A percentile compares a stretch with the other conserved stretches of the same genome.
These are phyloP conservation scores for Pulveroboletus ravenelii DNA, from an alignment of 768 basidiomycete genomes.

Conservation along the genomic window DNA sequence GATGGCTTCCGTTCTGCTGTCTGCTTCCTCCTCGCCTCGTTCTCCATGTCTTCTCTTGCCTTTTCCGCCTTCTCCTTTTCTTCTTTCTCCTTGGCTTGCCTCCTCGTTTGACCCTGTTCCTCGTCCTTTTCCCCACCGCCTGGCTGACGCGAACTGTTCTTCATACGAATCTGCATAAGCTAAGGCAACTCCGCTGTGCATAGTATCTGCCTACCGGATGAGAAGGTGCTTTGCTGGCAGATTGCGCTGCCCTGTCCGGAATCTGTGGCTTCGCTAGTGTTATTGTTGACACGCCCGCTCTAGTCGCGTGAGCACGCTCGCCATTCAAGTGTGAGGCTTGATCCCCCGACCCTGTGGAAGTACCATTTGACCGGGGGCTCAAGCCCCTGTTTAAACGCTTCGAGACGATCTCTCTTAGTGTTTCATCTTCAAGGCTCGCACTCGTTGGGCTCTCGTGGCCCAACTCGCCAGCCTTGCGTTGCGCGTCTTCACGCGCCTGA, in stretches of 20 bases:
- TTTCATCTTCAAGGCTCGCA: constrained; percentile 28
- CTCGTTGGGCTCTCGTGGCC: constrained; percentile 31
- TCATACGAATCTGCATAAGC: neutral
- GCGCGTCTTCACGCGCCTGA: constrained; percentile 47
- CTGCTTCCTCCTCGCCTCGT: neutral
- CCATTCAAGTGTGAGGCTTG: constrained; percentile 13
- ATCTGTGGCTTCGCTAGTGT: constrained; percentile 8
- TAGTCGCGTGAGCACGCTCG: neutral
- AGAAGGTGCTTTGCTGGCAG: neutral
- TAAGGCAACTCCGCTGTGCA: neutral
- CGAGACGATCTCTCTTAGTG: constrained; percentile 30
- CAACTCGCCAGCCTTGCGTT: constrained; percentile 32
- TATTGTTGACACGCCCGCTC: neutral
- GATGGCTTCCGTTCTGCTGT: neutral
- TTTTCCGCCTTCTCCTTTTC: neutral
- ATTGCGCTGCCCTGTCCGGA: neutral
- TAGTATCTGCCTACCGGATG: constrained; percentile 5
- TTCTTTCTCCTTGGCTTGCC: neutral
- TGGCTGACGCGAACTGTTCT: constrained; percentile 3
- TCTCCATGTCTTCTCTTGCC: neutral
- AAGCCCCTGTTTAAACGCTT: constrained; percentile 28
- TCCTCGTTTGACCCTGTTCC: neutral
- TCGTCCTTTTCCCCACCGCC: neutral
- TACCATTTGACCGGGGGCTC: constrained; percentile 8
- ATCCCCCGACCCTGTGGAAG: constrained; percentile 13